Evolutionary conservation across 768 basidiomycete species (phyloP).

Genomic region (Suillus spraguei): DNA sequence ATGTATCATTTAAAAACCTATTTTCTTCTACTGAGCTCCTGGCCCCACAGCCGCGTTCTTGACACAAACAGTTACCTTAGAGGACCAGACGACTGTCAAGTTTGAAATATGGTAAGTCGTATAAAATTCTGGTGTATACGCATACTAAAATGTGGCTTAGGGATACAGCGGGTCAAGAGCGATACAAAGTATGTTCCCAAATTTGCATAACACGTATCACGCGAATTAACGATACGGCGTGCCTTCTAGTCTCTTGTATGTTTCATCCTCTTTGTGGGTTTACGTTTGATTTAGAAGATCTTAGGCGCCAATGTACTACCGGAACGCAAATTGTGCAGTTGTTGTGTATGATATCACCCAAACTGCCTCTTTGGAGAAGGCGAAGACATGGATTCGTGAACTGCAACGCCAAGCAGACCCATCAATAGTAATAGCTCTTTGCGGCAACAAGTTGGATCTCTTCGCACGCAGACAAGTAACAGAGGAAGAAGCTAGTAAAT

Average conservation of each 20-base stretch:
- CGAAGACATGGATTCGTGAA: conserved; percentile 94
- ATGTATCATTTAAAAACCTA: conserved; percentile 13
- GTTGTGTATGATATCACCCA: conserved; percentile 98
- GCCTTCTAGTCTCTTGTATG: conserved; percentile 48
- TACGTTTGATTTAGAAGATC: conserved; percentile 14
- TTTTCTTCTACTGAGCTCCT: conserved; percentile 21
- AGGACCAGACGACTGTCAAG: conserved; percentile 90
- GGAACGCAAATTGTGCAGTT: conserved; percentile 91
- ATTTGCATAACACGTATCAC: conserved; percentile 7
- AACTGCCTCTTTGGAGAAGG: conserved; percentile 89
- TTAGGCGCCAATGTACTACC: conserved; percentile 95
- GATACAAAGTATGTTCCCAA: conserved; percentile 71
- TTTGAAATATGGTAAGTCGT: conserved; percentile 91
- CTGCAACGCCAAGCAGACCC: conserved; percentile 98
- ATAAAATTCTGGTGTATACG: conserved; percentile 10
- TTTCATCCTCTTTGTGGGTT: conserved; percentile 10
- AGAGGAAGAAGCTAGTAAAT: conserved; percentile 89
- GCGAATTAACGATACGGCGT: not conserved
- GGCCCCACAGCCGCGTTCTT: conserved; percentile 82
- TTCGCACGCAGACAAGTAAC: conserved; percentile 82
- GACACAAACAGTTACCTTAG: conserved; percentile 94
- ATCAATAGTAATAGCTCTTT: conserved; percentile 93
- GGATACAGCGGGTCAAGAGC: conserved; percentile 96
- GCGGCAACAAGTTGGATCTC: conserved; percentile 94
- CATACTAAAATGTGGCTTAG: conserved; percentile 38